Evolutionary conservation across 345 rosid genomes (phyloP).

Genomic region (Excoecaria cochinchinensis): DNA sequence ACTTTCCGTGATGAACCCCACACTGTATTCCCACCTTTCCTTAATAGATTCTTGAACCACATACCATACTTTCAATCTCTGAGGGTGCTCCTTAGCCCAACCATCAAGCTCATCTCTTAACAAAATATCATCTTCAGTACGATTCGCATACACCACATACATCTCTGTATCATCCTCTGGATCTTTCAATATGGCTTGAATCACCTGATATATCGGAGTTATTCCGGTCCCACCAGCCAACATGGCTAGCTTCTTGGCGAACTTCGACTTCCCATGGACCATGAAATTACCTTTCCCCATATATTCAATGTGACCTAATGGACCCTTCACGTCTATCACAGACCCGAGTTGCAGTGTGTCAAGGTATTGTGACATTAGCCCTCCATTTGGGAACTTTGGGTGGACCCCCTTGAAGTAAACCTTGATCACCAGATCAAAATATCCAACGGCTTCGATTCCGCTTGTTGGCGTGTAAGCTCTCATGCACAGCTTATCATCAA

Average conservation of each 20-base stretch:
- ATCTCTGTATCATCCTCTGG: conserved; percentile 82
- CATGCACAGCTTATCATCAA: conserved; percentile 70
- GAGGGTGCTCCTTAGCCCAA: conserved; percentile 58
- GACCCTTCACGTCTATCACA: conserved; percentile 73
- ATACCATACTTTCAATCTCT: conserved; percentile 79
- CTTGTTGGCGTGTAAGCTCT: conserved; percentile 90
- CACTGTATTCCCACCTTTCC: conserved; percentile 81
- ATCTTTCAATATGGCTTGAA: conserved; percentile 68
- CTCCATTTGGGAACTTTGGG: conserved; percentile 83
- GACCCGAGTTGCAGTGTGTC: conserved; percentile 70
- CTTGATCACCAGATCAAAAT: conserved; percentile 78
- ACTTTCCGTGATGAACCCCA: conserved; percentile 66
- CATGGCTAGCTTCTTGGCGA: conserved; percentile 81
- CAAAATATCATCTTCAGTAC: conserved; percentile 81
- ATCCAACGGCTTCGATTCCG: conserved; percentile 57
- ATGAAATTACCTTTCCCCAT: conserved; percentile 62
- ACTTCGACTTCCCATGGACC: conserved; percentile 76
- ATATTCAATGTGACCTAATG: conserved; percentile 83
- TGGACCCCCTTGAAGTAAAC: conserved; percentile 72
- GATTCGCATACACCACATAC: conserved; percentile 79
- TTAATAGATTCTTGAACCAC: conserved; percentile 54
- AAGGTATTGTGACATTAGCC: conserved; percentile 75
- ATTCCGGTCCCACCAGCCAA: conserved; percentile 94
- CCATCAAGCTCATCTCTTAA: conserved; percentile 73
- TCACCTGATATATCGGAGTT: conserved; percentile 81